Evolutionary conservation across 768 basidiomycete genomes (phyloP).

Genomic region (Calocera cornea): DNA sequence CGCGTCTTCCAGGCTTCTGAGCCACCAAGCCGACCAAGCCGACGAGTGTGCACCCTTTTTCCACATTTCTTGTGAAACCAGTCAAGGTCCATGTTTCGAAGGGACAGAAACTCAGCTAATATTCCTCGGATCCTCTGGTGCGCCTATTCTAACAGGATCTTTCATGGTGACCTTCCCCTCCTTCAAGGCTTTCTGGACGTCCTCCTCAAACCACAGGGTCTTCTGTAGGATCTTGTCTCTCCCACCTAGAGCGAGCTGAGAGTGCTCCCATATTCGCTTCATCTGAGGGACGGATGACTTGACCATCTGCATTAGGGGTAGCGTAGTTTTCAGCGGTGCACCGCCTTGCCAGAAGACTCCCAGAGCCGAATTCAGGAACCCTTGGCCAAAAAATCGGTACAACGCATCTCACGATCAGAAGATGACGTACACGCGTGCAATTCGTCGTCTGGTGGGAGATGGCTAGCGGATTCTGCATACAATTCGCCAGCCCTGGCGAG

Average conservation of each 20-base stretch:
- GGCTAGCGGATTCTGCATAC: conserved; percentile 25
- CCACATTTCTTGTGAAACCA: too few species aligned
- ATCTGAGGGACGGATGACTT: conserved; percentile 17
- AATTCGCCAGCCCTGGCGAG: conserved; percentile 19
- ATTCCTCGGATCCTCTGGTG: neutral
- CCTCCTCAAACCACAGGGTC: neutral
- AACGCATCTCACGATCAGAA: neutral
- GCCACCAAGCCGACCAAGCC: too few species aligned
- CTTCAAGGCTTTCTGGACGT: neutral
- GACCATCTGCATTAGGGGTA: conserved; percentile 19
- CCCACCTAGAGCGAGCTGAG: neutral
- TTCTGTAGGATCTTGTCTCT: neutral
- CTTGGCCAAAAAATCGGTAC: conserved; percentile 17
- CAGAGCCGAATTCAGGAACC: conserved; percentile 22
- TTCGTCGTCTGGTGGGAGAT: conserved; percentile 31
- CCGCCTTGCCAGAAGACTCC: conserved; percentile 10
- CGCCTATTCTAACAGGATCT: neutral
- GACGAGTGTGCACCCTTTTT: too few species aligned
- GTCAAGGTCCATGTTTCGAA: neutral
- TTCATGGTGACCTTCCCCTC: neutral
- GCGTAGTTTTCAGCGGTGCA: conserved; percentile 19
- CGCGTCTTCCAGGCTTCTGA: too few species aligned
- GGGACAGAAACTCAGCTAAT: neutral
- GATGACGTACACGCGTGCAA: conserved; percentile 18
- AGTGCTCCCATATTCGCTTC: conserved; percentile 18